Conservation (phyloP, 2,329 filamentous ascomycete genomes). For the Aphanoascus verrucosus region DNA sequence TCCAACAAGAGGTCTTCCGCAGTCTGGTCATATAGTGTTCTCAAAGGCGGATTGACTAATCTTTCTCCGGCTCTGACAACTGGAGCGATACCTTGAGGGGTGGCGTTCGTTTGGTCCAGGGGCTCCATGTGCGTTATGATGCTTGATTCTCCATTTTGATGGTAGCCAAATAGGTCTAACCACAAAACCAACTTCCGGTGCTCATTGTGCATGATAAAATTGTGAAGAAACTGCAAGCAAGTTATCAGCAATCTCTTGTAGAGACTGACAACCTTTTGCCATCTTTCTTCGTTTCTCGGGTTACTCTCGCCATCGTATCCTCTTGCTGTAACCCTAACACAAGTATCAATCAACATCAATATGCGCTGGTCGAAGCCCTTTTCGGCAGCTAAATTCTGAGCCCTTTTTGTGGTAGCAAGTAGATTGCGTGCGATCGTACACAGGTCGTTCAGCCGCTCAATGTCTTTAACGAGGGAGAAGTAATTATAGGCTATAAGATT, state of each 20-base stretch:
- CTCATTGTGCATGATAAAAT: constrained; percentile 56
- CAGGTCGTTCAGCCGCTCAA: constrained; percentile 52
- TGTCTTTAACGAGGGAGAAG: constrained; percentile 48
- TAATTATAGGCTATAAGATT: constrained; percentile 53
- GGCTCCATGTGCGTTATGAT: constrained; percentile 36
- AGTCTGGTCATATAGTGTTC: constrained; percentile 35
- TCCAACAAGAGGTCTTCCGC: constrained; percentile 35
- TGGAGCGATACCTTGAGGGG: constrained; percentile 32
- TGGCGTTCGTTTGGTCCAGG: constrained; percentile 28
- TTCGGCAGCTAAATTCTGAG: constrained; percentile 53
- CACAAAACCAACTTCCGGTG: constrained; percentile 54
- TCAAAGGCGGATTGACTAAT: constrained; percentile 33
- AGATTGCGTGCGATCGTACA: constrained; percentile 53
- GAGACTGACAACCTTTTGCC: constrained; percentile 54
- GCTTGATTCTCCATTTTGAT: constrained; percentile 38
- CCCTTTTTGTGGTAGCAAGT: constrained; percentile 49
- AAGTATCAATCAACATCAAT: constrained; percentile 51
- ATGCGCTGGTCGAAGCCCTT: constrained; percentile 51
- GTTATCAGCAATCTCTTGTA: constrained; percentile 57
- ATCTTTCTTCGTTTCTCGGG: constrained; percentile 51
- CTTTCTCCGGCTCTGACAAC: constrained; percentile 35
- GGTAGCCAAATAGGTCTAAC: constrained; percentile 54
- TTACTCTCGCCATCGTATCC: constrained; percentile 56
- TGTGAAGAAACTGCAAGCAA: constrained; percentile 56
- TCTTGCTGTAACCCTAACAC: constrained; percentile 52